Conservation (phyloP, 495 filamentous ascomycete genomes). For the Xylaria scruposa region DNA sequence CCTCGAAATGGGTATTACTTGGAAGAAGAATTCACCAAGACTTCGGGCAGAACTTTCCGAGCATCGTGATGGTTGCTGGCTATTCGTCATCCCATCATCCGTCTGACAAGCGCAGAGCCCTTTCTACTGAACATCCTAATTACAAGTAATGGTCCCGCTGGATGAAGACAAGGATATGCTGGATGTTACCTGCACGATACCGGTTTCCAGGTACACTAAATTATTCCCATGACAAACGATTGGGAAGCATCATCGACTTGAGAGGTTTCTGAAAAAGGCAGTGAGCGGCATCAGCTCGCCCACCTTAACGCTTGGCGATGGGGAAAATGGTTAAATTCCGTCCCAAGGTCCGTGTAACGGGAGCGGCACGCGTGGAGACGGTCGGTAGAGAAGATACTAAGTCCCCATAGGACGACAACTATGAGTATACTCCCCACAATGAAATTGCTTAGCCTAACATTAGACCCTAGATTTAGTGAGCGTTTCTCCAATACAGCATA, state of each 20-base stretch:
- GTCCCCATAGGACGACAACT: background rate
- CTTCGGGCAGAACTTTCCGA: background rate
- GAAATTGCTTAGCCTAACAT: background rate
- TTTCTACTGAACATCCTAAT: background rate
- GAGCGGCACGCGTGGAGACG: conserved; percentile 25
- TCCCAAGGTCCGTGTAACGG: conserved; percentile 3
- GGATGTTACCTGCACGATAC: background rate
- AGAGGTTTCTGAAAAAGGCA: background rate
- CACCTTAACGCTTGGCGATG: conserved; percentile 12
- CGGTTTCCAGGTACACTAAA: background rate
- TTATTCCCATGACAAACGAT: conserved; percentile 4
- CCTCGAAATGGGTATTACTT: background rate
- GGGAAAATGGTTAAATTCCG: conserved; percentile 11
- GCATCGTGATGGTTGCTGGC: background rate
- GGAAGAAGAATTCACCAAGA: background rate
- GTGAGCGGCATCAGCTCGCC: conserved; percentile 23
- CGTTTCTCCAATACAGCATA: background rate
- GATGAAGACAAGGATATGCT: background rate
- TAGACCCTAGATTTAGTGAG: background rate
- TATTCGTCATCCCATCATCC: background rate
- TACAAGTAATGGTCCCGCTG: background rate
- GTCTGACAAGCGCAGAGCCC: background rate
- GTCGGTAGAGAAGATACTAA: background rate
- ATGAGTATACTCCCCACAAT: background rate
- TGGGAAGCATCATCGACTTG: conserved; percentile 2